Percentiles rank a stretch among this genome's conserved stretches.
Evolutionary conservation across 352 stramenopile species (phyloP).

Genomic region (Pythium catenulatum): DNA sequence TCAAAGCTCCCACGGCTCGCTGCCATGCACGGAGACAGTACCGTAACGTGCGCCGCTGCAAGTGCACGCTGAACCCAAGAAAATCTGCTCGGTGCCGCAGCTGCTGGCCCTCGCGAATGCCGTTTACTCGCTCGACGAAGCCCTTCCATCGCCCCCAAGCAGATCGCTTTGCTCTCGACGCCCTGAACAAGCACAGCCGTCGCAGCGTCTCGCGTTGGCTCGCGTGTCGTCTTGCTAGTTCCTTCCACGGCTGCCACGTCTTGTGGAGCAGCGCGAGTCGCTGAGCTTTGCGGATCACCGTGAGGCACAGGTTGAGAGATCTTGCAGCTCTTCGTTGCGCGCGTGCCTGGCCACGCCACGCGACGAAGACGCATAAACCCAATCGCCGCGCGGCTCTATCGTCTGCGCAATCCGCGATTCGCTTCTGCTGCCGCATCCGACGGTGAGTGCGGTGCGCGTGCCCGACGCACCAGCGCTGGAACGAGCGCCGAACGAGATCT

Average conservation of each 20-base stretch:
- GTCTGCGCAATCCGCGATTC: not conserved
- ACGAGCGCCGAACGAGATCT: constrained; percentile 2
- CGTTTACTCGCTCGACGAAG: no score
- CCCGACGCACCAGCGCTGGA: not conserved
- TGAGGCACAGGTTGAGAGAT: not conserved
- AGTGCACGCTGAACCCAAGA: no score
- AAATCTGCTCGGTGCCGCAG: no score
- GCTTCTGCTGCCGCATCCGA: not conserved
- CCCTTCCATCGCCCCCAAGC: no score
- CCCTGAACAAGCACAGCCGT: no score
- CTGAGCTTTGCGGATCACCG: not conserved
- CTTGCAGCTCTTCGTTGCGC: no score
- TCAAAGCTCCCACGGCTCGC: not conserved
- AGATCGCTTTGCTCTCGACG: no score
- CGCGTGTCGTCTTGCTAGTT: no score
- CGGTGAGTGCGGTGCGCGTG: not conserved
- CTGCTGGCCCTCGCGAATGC: no score
- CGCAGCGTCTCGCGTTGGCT: no score
- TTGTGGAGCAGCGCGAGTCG: not conserved
- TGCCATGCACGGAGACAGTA: not conserved
- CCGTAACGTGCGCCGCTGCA: not conserved
- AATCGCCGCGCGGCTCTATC: not conserved
- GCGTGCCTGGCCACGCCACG: not conserved
- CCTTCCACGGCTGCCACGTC: not conserved
- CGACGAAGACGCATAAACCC: not conserved